Evolutionary conservation across 1,139 yeast species (phyloP).

Genomic region (Sugiyamaella japonica): DNA sequence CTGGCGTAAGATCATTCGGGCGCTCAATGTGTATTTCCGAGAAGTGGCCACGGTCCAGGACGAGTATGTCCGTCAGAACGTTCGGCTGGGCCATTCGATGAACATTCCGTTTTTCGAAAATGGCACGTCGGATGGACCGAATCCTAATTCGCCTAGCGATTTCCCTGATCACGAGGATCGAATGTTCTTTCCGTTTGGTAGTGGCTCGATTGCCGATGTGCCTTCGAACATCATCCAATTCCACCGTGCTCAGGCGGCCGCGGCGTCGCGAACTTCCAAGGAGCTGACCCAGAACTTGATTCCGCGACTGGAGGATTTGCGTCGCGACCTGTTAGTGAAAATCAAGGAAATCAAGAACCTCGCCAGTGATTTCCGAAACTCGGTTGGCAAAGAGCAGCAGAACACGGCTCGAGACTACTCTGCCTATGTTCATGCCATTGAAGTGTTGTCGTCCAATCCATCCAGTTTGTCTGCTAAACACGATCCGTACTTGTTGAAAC

Average conservation of each 20-base stretch:
- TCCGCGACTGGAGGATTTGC: conserved; percentile 82
- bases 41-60: conserved; percentile 86
- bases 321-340: conserved; percentile 77
- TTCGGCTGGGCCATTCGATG: conserved; percentile 77
- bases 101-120: conserved; percentile 51
- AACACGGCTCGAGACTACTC: conserved; percentile 49
- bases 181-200: conserved; percentile 71
- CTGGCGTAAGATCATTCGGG: conserved; percentile 80
- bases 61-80: conserved; percentile 80
- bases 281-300: conserved; percentile 68
- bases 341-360: conserved; percentile 83
- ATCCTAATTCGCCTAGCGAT: conserved; percentile 9
- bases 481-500: conserved; percentile 82
- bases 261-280: conserved; percentile 66
- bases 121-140: conserved; percentile 23
- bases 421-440: conserved; percentile 35
- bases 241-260: conserved; percentile 70
- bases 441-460: conserved; percentile 37
- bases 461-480: conserved; percentile 48
- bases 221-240: conserved; percentile 71
- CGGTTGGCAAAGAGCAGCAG: conserved; percentile 63
- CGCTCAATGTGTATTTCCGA: conserved; percentile 68
- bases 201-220: conserved; percentile 78
- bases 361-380: conserved; percentile 79
- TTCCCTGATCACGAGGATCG: conserved; percentile 41